Percentiles rank a stretch among this genome's conserved stretches.
phyloP scores from a whole-genome alignment of 306 rosid genomes.

The Castanea crenata region DNA sequence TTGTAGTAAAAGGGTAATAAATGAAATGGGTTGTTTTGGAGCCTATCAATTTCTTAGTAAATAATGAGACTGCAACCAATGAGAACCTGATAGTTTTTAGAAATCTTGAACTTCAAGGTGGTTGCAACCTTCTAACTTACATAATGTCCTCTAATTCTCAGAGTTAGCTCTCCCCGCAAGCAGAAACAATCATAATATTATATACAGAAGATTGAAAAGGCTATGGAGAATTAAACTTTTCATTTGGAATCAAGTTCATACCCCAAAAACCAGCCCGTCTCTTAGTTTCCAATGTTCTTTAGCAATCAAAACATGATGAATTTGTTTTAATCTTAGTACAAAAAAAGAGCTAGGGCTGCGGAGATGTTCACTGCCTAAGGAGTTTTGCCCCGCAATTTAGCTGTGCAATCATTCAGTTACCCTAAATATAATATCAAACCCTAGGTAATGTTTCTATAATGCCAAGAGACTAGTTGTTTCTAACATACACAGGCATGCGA shows the following conservation, averaged over 20 bases:
- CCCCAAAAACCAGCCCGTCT: no score
- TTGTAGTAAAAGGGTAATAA: background rate
- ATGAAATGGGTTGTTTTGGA: background rate
- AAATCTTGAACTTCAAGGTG: background rate
- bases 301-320: no score
- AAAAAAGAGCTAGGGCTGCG: no score
- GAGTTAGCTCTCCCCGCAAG: background rate
- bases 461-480: no score
- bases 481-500: no score
- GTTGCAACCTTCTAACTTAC: background rate
- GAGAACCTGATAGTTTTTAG: background rate
- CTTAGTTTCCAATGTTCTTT: no score
- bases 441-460: background rate
- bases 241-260: no score
- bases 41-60: background rate
- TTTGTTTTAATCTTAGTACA: no score
- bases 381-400: conserved; percentile 71
- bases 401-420: conserved; percentile 7
- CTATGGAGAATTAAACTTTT: no score
- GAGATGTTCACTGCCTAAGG: conserved; percentile 57
- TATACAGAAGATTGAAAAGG: no score
- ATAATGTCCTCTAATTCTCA: background rate
- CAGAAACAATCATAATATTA: no score
- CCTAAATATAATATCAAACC: background rate
- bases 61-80: background rate